These are phyloP conservation scores for Geranomyces michiganensis DNA, from an alignment of 192 early-diverging fungal genomes.

Conservation along the genomic window DNA sequence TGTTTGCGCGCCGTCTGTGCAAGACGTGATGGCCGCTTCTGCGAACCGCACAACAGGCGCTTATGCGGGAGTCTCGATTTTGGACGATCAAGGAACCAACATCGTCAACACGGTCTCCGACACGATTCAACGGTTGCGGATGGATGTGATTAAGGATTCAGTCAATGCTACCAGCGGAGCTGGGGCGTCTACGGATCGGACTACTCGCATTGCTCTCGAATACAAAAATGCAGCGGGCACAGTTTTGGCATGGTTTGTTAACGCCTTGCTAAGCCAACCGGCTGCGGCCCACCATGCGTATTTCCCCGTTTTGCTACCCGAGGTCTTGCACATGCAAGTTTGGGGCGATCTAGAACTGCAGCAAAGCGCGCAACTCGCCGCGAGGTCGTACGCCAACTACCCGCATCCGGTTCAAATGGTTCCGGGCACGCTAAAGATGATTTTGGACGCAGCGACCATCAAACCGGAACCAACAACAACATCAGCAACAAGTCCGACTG, in stretches of 20 bases:
- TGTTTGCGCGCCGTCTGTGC: slow-evolving; percentile 23
- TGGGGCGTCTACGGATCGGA: neutral
- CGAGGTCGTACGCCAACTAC: slow-evolving; percentile 54
- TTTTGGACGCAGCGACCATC: slow-evolving; percentile 50
- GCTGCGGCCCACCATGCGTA: slow-evolving; percentile 63
- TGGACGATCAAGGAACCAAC: neutral
- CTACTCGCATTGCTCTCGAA: neutral
- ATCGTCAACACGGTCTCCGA: neutral
- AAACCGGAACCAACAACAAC: slow-evolving; percentile 1
- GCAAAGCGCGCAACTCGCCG: slow-evolving; percentile 52
- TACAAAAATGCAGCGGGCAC: neutral
- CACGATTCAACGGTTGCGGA: neutral
- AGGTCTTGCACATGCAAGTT: slow-evolving; percentile 72
- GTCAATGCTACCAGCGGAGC: neutral
- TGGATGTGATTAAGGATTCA: neutral
- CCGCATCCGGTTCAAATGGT: slow-evolving; percentile 60
- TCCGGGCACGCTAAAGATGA: slow-evolving; percentile 52
- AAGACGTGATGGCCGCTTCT: neutral
- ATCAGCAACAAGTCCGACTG: neutral
- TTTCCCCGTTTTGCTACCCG: slow-evolving; percentile 53
- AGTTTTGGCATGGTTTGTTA: slow-evolving; percentile 72
- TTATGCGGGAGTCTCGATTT: neutral
- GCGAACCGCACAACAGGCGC: neutral
- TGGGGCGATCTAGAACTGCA: slow-evolving; percentile 75
- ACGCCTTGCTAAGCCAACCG: slow-evolving; percentile 55